These are phyloP conservation scores for Phylloporus scabripes DNA, from an alignment of 768 basidiomycete species.

Conservation along the genomic window DNA sequence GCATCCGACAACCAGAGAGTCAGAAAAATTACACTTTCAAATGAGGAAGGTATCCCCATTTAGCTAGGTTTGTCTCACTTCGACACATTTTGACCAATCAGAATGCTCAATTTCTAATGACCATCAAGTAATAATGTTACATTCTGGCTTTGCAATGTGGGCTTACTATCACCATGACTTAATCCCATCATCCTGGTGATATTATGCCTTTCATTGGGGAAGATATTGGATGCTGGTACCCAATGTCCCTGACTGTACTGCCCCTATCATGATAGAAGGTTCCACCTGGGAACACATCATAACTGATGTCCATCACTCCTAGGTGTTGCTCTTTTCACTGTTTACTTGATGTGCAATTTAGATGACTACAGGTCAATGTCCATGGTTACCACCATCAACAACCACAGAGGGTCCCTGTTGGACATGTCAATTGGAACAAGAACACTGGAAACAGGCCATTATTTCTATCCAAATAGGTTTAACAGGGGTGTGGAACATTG, in stretches of 20 bases:
- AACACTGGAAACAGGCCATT: not conserved
- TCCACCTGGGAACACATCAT: too few relatives aligned
- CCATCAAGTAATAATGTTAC: too few relatives aligned
- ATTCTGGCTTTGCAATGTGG: too few relatives aligned
- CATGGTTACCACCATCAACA: slow-evolving; percentile 12
- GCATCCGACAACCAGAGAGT: too few relatives aligned
- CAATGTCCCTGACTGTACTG: too few relatives aligned
- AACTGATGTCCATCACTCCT: slow-evolving; percentile 14
- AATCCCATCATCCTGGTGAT: not conserved
- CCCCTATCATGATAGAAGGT: too few relatives aligned
- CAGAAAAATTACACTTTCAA: too few relatives aligned
- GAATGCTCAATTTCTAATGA: too few relatives aligned
- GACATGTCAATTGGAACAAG: slow-evolving; percentile 16
- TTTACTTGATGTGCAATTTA: not conserved
- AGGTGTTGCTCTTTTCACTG: slow-evolving; percentile 14
- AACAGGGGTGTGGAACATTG: slow-evolving; percentile 3
- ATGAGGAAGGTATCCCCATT: too few relatives aligned
- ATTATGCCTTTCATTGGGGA: not conserved
- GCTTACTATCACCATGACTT: not conserved
- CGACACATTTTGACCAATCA: too few relatives aligned
- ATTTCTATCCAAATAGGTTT: not conserved
- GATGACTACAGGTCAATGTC: not conserved
- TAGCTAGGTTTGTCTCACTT: too few relatives aligned
- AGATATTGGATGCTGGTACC: too few relatives aligned
- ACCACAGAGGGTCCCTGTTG: slow-evolving; percentile 5